Evolutionary conservation across 768 basidiomycete genomes (phyloP), one percentile per base, ranked within the genome.

Genomic region (Auriscalpium vulgare): DNA sequence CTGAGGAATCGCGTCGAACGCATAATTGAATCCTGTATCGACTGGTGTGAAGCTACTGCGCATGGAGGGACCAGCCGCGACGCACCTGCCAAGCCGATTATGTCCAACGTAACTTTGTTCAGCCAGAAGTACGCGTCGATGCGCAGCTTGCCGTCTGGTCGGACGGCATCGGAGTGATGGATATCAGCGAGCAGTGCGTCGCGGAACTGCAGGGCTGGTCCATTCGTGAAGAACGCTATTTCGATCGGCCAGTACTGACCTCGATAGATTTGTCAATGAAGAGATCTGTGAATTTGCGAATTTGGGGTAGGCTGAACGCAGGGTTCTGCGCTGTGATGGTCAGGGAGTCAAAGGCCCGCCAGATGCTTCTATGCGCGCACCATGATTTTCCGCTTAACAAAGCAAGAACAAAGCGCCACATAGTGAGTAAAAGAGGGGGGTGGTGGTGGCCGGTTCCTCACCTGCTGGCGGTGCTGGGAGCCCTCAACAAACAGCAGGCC

Each of bases 21-120:
- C 19, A 51, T 60, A 48, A 35, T 58, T 58, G 38, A 60, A 60
- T 10, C 59, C 59, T 60, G 4, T n/a, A 21, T 50, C 11, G 35
- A 10, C 35, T 3, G 1, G 21, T 44, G 14, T 58, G 17, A 46
- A 37, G 23, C 23, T 14, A 17, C 13, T 17, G 29, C 29, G 7
- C 5, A 29, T 29, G 29, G 29, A 29, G 5, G 3, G 21, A 48
- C n/a, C 8, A 14, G 19, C 5, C 21, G 21, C n/a, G 16, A 7
- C 54, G 37, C 21, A 55, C 54, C 54, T 11, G 54, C 47, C 21
- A 55, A 17, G 29, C 54, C 48, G 16, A 55, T 55, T 8, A 55
- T 55, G 48, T 55, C 54, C 11, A 55, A 29, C 8, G 54, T 34
- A 7, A 36, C 54, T 37, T 43, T 49, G 21, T 36, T 55, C 21